Conservation (phyloP, 108 stramenopile genomes). For the Cyclotella kingstonii region DNA sequence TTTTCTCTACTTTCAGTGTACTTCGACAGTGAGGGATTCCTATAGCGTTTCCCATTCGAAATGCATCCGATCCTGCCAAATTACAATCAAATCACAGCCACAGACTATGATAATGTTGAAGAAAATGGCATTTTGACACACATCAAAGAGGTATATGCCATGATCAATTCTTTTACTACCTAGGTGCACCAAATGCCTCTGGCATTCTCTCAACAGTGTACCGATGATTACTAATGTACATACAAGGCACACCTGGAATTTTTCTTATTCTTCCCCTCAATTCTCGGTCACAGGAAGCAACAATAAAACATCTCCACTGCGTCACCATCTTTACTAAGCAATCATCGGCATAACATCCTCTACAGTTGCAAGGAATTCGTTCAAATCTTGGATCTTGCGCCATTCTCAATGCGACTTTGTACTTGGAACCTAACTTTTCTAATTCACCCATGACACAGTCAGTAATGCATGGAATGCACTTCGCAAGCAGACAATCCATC, state of each 20-base stretch:
- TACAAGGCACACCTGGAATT: slow-evolving; percentile 98
- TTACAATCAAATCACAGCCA: too few species aligned
- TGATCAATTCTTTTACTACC: slow-evolving; percentile 29
- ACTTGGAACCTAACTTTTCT: slow-evolving; percentile 97
- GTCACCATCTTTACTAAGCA: slow-evolving; percentile 76
- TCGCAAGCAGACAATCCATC: slow-evolving; percentile 99
- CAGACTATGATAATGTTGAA: too few species aligned
- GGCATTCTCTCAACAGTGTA: slow-evolving; percentile 99
- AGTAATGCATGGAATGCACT: slow-evolving; percentile 96
- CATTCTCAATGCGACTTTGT: slow-evolving; percentile 94
- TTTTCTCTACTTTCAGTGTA: too few species aligned
- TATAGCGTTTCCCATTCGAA: too few species aligned
- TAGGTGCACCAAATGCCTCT: slow-evolving; percentile 92
- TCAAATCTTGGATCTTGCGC: slow-evolving; percentile 97
- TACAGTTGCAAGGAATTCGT: slow-evolving; percentile 89
- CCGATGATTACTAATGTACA: slow-evolving; percentile 95
- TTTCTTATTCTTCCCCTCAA: slow-evolving; percentile 94
- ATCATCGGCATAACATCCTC: slow-evolving; percentile 96
- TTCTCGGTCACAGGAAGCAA: slow-evolving; percentile 99
- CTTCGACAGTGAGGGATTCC: too few species aligned
- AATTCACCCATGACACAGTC: slow-evolving; percentile 99
- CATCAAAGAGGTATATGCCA: background rate
- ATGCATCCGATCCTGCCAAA: too few species aligned
- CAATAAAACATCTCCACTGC: slow-evolving; percentile 97
- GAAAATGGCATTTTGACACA: too few species aligned